Evolutionary conservation across 805 yeast genomes (phyloP).

Genomic region (Ogataea henricii): DNA sequence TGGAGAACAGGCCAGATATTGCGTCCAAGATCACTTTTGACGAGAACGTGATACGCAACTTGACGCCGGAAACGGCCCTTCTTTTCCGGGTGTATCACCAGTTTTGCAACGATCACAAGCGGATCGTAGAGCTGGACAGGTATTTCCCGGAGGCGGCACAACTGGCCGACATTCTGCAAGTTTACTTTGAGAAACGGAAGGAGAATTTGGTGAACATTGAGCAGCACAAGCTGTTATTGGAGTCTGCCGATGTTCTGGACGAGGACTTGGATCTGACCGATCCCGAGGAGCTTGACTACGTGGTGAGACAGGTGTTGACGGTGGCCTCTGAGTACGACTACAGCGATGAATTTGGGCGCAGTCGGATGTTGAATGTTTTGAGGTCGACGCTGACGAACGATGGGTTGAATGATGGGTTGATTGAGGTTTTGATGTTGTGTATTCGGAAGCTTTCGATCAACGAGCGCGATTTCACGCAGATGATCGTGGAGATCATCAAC

Average conservation of each 20-base stretch:
- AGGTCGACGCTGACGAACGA: conserved; percentile 62
- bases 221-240: conserved; percentile 23
- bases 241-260: conserved; percentile 20
- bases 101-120: conserved; percentile 57
- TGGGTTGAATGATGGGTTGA: conserved; percentile 53
- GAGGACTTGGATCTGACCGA: conserved; percentile 41
- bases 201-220: conserved; percentile 29
- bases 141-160: conserved; percentile 79
- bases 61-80: conserved; percentile 76
- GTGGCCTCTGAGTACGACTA: conserved; percentile 76
- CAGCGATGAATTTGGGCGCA: conserved; percentile 87
- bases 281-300: conserved; percentile 63
- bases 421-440: conserved; percentile 61
- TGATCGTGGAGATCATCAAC: conserved; percentile 81
- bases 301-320: conserved; percentile 69
- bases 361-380: conserved; percentile 64
- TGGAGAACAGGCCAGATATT: conserved; percentile 63
- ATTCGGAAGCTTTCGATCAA: conserved; percentile 70
- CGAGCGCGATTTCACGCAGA: conserved; percentile 81
- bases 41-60: conserved; percentile 64
- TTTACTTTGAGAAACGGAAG: conserved; percentile 54
- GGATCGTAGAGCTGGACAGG: conserved; percentile 58
- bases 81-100: conserved; percentile 66
- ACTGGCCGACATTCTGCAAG: conserved; percentile 59
- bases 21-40: conserved; percentile 59